Conservation (phyloP, 441 rosid genomes). For the Mallotus japonicus region DNA sequence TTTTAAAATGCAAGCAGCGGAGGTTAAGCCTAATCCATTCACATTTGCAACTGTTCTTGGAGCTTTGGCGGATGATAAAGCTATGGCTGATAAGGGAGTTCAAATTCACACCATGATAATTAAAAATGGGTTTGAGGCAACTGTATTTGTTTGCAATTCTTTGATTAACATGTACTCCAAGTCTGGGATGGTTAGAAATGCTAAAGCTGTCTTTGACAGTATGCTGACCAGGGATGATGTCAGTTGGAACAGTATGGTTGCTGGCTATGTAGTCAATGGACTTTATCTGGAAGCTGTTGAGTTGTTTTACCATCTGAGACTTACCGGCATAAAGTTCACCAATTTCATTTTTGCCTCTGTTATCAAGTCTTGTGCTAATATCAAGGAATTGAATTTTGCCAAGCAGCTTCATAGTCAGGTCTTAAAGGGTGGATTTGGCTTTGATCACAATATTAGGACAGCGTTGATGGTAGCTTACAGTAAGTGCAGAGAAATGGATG, state of each 20-base stretch:
- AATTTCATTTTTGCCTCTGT: conserved; percentile 58
- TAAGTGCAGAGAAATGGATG: conserved; percentile 64
- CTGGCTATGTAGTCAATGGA: conserved; percentile 64
- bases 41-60: conserved; percentile 68
- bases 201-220: conserved; percentile 61
- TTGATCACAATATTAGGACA: conserved; percentile 53
- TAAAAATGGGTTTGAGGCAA: conserved; percentile 50
- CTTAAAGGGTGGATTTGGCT: conserved; percentile 50
- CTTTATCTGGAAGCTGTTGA: conserved; percentile 47
- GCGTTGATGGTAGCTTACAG: conserved; percentile 71
- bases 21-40: conserved; percentile 61
- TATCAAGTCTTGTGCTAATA: conserved; percentile 55
- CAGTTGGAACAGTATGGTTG: conserved; percentile 78
- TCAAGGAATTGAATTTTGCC: conserved; percentile 42
- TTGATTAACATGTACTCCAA: conserved; percentile 65
- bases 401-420: conserved; percentile 65
- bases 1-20: conserved; percentile 56
- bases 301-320: conserved; percentile 50
- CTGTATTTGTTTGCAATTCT: conserved; percentile 66
- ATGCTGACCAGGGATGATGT: conserved; percentile 62
- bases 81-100: conserved; percentile 43
- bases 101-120: conserved; percentile 61
- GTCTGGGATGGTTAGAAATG: conserved; percentile 55
- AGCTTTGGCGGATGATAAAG: conserved; percentile 41
- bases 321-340: conserved; percentile 37